Percentiles rank a stretch among this genome's conserved stretches.
These are phyloP conservation scores for Ceriops zippeliana DNA, from an alignment of 345 rosid genomes.

Conservation along the genomic window DNA sequence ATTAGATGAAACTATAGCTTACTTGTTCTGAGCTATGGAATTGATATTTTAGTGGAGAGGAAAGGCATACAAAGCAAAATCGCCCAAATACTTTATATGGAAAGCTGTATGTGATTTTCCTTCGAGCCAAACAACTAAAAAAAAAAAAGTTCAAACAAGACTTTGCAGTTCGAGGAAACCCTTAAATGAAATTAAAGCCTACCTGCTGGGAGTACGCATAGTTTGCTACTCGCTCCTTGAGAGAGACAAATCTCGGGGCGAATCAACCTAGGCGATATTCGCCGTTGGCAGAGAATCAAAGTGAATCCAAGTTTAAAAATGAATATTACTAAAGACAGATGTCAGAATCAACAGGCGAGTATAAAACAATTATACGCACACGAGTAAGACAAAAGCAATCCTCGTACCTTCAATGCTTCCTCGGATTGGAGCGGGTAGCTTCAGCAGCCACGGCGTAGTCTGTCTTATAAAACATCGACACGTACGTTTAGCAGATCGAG, in stretches of 20 bases:
- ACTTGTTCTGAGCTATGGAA: slow-evolving; percentile 11
- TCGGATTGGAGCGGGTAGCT: slow-evolving; percentile 10
- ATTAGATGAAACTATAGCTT: background rate
- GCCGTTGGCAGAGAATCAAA: slow-evolving; percentile 3
- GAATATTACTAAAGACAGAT: background rate
- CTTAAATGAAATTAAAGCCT: background rate
- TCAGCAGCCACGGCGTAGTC: background rate
- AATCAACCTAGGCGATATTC: background rate
- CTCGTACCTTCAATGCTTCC: slow-evolving; percentile 18
- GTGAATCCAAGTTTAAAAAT: background rate
- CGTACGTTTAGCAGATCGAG: slow-evolving; percentile 13
- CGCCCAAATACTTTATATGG: slow-evolving; percentile 7
- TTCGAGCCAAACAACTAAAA: background rate
- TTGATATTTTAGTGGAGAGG: background rate
- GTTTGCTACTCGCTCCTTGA: background rate
- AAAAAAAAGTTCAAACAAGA: background rate
- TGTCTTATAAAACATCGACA: slow-evolving; percentile 22
- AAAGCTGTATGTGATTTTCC: slow-evolving; percentile 8
- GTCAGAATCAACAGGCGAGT: slow-evolving; percentile 10
- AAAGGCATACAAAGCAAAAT: background rate
- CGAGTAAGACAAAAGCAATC: background rate
- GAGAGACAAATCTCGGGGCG: background rate
- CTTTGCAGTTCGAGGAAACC: background rate
- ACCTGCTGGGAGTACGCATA: background rate
- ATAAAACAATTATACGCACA: rapidly evolving